Conservation (phyloP, 1,139 yeast species). For the Lizanozyma gosingica region DNA sequence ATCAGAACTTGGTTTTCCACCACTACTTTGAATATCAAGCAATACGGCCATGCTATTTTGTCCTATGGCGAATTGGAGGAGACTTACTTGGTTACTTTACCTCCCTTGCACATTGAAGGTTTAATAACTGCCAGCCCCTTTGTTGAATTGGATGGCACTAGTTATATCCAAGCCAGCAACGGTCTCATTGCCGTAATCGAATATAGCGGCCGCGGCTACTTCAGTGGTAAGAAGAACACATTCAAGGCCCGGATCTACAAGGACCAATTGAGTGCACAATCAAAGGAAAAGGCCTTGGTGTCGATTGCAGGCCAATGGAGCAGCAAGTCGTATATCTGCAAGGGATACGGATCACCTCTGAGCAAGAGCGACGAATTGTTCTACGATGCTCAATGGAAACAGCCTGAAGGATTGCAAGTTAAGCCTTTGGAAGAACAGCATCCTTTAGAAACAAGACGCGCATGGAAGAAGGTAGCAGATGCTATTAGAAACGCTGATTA, state of each 20-base stretch:
- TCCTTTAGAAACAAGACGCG: conserved; percentile 68
- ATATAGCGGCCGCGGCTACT: conserved; percentile 88
- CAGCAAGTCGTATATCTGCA: conserved; percentile 47
- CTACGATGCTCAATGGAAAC: conserved; percentile 53
- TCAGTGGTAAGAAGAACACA: conserved; percentile 90
- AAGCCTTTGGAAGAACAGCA: conserved; percentile 75
- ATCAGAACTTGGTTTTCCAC: conserved; percentile 78
- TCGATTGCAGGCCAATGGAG: conserved; percentile 93
- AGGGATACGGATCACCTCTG: conserved; percentile 30
- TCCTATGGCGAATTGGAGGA: conserved; percentile 55
- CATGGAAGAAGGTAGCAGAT: conserved; percentile 84
- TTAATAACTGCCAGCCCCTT: conserved; percentile 83
- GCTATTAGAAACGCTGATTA: conserved; percentile 71
- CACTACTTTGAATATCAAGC: conserved; percentile 74
- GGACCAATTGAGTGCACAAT: conserved; percentile 37
- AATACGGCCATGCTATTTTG: conserved; percentile 82
- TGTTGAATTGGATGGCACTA: conserved; percentile 80
- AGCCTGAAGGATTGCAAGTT: conserved; percentile 53
- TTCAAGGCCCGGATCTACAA: conserved; percentile 76
- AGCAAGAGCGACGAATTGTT: conserved; percentile 39
- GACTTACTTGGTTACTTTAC: conserved; percentile 73
- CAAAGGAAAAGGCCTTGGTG: conserved; percentile 58
- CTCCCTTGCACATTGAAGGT: conserved; percentile 95
- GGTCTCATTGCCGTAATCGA: conserved; percentile 73
- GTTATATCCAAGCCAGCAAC: conserved; percentile 70